A percentile compares a stretch with the other conserved stretches of the same genome.
phyloP scores from a whole-genome alignment of 352 stramenopile species.

The Pythium pyrilobum region DNA sequence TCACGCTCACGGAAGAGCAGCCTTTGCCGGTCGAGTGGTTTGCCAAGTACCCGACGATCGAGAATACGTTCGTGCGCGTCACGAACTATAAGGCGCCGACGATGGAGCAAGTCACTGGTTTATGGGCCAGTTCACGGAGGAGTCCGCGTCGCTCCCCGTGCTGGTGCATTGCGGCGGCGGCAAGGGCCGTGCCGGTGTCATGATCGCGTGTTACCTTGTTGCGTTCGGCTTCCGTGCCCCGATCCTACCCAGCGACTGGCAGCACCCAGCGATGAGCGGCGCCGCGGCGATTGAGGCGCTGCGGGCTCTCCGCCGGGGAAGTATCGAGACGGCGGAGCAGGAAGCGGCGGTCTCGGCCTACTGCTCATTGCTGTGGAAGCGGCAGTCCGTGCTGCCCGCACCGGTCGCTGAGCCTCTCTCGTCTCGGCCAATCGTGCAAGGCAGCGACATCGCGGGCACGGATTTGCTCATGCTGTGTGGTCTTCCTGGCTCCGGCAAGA shows the following conservation, averaged over 20 bases:
- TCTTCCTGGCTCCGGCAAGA: conserved; percentile 52
- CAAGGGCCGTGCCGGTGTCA: conserved; percentile 56
- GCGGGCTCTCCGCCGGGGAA: conserved; percentile 40
- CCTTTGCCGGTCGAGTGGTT: conserved; percentile 21
- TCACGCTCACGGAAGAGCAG: conserved; percentile 24
- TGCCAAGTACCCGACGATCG: conserved; percentile 16
- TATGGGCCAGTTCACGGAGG: conserved; percentile 25
- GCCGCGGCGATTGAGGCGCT: conserved; percentile 36
- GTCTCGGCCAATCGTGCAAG: conserved; percentile 30
- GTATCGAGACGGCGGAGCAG: conserved; percentile 52
- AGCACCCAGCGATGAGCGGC: conserved; percentile 39
- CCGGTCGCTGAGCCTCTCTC: conserved; percentile 22
- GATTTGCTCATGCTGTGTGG: conserved; percentile 59
- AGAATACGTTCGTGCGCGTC: conserved; percentile 41
- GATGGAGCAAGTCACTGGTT: conserved; percentile 57
- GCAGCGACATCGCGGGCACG: conserved; percentile 22
- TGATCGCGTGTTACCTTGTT: conserved; percentile 61
- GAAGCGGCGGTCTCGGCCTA: conserved; percentile 39
- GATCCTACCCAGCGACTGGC: conserved; percentile 20
- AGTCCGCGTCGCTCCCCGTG: conserved; percentile 20
- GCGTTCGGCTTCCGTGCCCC: conserved; percentile 47
- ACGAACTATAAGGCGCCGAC: conserved; percentile 51
- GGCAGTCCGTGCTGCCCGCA: conserved; percentile 27
- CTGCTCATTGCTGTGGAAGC: conserved; percentile 56
- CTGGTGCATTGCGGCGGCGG: conserved; percentile 63